Evolutionary conservation across 1,284 basidiomycete species (phyloP), one percentile per base, ranked within the genome.

Genomic region (Spongispora temasekensis): DNA sequence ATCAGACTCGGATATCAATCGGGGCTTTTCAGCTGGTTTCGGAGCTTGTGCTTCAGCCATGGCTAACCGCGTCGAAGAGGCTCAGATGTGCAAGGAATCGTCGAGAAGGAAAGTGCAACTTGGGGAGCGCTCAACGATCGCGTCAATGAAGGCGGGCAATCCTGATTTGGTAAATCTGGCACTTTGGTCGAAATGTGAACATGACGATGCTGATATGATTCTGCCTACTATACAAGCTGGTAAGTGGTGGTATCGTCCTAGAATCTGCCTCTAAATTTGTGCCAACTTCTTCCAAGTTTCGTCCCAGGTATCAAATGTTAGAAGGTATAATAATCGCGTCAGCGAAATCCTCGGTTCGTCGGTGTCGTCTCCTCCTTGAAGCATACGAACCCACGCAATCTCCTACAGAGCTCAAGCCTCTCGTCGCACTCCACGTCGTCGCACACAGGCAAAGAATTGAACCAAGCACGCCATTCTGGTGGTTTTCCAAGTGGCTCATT

Each of bases 1-100:
- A 76, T 93, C 90, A n/a, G 79, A 83, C 73, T 90, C 88, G 31
- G 83, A 78, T 53, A 86, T 84, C 57, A 86, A 80, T 59, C 78
- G 76, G 17, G 79, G 70, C 68, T 85, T 83, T 60, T 82, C 82
- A 32, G 75, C 70, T 62, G 79, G 67, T 30, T 78, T 75, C 44
- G 71, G 67, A 17, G 70, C 72, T 67, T 88, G 66, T 1, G 73
- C 71, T 67, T 88, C 87, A 59, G 87, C 79, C 88, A 89, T 89
- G 48, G 61, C n/a, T 63, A 19, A 55, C 52, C 25, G 9, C 46
- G 64, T 69, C 37, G 28, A 59, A 37, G 51, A 53, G n/a, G 53
- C 25, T 58, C 37, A 34, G 44, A 54, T 56, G 48, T 55, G 48
- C 23, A 25, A 55, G 42, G 35, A 60, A 54, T 42, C 58, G 40